phyloP scores from a whole-genome alignment of 2,329 filamentous ascomycete genomes.

The Fusarium foetens region DNA sequence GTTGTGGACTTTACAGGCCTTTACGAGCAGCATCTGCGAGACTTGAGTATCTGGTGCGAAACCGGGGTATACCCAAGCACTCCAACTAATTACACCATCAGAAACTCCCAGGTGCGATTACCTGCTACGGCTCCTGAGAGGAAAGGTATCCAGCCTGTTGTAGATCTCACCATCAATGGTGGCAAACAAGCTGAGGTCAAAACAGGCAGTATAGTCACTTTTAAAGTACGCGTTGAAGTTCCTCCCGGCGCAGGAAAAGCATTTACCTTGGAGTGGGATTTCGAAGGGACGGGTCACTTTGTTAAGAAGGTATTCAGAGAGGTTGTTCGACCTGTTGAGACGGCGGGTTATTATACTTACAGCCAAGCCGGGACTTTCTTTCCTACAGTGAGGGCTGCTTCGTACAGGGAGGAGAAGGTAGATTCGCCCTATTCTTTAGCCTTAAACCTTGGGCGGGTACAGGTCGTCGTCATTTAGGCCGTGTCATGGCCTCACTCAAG shows the following conservation, averaged over 20 bases:
- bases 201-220: fast-evolving
- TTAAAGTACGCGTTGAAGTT: fast-evolving
- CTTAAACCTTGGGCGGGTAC: fast-evolving
- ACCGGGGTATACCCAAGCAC: fast-evolving
- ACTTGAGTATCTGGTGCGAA: neutral
- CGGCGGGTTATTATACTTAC: fast-evolving
- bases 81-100: neutral
- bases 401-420: fast-evolving
- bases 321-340: fast-evolving
- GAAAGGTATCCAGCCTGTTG: fast-evolving
- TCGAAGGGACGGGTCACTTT: fast-evolving
- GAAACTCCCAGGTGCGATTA: fast-evolving
- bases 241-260: neutral
- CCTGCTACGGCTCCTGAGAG: fast-evolving
- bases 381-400: fast-evolving
- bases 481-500: no score
- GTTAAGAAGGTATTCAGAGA: fast-evolving
- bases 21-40: neutral
- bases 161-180: fast-evolving
- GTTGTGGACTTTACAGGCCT: fast-evolving
- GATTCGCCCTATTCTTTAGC: fast-evolving
- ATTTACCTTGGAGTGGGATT: neutral
- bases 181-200: fast-evolving
- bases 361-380: fast-evolving
- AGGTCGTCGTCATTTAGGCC: neutral